Percentiles rank a stretch among this genome's conserved stretches.
phyloP scores from a whole-genome alignment of 805 yeast genomes.

The Teunomyces stri region DNA sequence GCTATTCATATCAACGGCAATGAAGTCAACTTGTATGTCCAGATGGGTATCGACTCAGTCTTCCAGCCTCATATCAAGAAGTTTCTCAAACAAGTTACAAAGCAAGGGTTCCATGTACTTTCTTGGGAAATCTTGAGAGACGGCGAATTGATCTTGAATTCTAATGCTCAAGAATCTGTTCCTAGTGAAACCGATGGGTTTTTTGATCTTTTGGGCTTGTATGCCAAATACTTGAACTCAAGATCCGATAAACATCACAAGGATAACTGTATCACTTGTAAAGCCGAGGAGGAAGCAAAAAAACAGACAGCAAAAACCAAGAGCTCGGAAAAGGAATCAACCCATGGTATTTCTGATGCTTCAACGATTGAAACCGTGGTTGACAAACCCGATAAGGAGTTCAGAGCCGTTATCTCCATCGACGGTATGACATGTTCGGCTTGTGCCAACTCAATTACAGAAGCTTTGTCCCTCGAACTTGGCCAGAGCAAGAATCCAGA shows the following conservation, averaged over 20 bases:
- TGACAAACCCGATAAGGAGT: constrained; percentile 24
- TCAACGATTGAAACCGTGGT: constrained; percentile 26
- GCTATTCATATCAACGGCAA: constrained; percentile 21
- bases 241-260: constrained; percentile 31
- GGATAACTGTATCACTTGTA: constrained; percentile 43
- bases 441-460: constrained; percentile 30
- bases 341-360: constrained; percentile 8
- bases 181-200: constrained; percentile 13
- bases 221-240: constrained; percentile 15
- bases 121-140: constrained; percentile 32
- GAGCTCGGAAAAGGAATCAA: constrained; percentile 8
- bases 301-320: constrained; percentile 7
- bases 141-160: constrained; percentile 10
- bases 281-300: constrained; percentile 13
- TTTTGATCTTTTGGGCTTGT: constrained; percentile 12
- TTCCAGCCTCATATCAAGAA: constrained; percentile 16
- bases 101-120: constrained; percentile 36
- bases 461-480: constrained; percentile 21
- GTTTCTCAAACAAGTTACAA: constrained; percentile 24
- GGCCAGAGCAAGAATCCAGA: constrained; percentile 6
- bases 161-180: constrained; percentile 9
- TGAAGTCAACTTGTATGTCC: constrained; percentile 24
- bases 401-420: constrained; percentile 51
- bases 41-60: constrained; percentile 6
- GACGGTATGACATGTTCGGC: constrained; percentile 45